These are phyloP conservation scores for Triticum turgidum DNA, from an alignment of 176 grass and related monocot species.

Conservation along the genomic window DNA sequence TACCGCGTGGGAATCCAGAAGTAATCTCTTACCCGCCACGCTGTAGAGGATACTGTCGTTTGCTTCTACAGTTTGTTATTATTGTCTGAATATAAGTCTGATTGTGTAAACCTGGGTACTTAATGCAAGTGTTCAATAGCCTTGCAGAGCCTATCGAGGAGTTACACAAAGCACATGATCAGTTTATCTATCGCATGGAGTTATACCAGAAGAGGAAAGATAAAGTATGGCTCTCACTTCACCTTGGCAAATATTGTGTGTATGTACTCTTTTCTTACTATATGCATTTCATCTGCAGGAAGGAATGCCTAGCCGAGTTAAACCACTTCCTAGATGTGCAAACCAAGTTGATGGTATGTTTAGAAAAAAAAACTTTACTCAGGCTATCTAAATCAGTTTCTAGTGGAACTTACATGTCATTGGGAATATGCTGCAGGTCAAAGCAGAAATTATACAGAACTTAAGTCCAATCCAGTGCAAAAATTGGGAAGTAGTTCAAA, in stretches of 20 bases:
- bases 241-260: constrained; percentile 1
- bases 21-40: constrained; percentile 39
- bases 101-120: constrained; percentile 20
- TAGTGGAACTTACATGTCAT: constrained; percentile 2
- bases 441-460: constrained; percentile 27
- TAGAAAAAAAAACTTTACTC: neutral
- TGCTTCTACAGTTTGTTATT: neutral
- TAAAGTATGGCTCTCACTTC: constrained; percentile 48
- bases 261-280: constrained; percentile 10
- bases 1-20: constrained; percentile 67
- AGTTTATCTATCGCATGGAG: constrained; percentile 69
- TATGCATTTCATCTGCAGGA: constrained; percentile 44
- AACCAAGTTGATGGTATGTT: constrained; percentile 36
- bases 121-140: constrained; percentile 44
- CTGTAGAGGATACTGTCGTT: neutral
- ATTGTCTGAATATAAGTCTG: neutral
- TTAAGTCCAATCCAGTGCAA: constrained; percentile 26
- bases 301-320: constrained; percentile 36
- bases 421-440: constrained; percentile 35
- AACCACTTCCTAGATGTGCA: constrained; percentile 19
- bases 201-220: constrained; percentile 66
- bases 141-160: constrained; percentile 83
- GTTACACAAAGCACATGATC: constrained; percentile 70
- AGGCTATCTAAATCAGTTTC: neutral
- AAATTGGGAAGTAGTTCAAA: constrained; percentile 44